These are phyloP conservation scores for Insectozyma bohioensis DNA, from an alignment of 1,139 yeast species.

Conservation along the genomic window DNA sequence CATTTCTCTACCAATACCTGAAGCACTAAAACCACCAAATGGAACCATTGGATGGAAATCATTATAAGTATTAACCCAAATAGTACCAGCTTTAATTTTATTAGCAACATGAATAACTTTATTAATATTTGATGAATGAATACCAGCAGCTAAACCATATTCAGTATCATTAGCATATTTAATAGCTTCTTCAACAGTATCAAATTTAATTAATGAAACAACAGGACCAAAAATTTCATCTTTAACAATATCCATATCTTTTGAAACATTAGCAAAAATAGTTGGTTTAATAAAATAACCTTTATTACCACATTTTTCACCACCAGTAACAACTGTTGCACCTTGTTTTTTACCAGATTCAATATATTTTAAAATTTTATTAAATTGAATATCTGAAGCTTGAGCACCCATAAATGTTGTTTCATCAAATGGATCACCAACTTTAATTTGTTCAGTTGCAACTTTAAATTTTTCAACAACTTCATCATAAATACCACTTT, in stretches of 20 bases:
- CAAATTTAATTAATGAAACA: constrained; percentile 71
- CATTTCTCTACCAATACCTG: constrained; percentile 93
- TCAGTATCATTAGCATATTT: constrained; percentile 68
- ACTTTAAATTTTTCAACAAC: constrained; percentile 59
- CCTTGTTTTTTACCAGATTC: constrained; percentile 75
- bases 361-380: constrained; percentile 72
- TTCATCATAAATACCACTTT: constrained; percentile 71
- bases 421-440: constrained; percentile 78
- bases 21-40: constrained; percentile 84
- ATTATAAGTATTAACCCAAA: constrained; percentile 85
- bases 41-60: constrained; percentile 80
- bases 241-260: constrained; percentile 65
- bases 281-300: constrained; percentile 84
- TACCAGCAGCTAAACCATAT: constrained; percentile 84
- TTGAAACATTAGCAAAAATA: constrained; percentile 67
- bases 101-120: constrained; percentile 68
- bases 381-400: constrained; percentile 71
- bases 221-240: constrained; percentile 93
- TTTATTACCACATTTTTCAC: constrained; percentile 63
- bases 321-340: constrained; percentile 75
- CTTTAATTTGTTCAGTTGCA: constrained; percentile 55
- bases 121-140: constrained; percentile 68
- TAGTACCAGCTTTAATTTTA: constrained; percentile 74
- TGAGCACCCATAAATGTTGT: constrained; percentile 83
- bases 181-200: constrained; percentile 68